Percentiles rank a stretch among this genome's conserved stretches.
Conservation (phyloP, 345 rosid genomes). For the Kernera saxatilis region DNA sequence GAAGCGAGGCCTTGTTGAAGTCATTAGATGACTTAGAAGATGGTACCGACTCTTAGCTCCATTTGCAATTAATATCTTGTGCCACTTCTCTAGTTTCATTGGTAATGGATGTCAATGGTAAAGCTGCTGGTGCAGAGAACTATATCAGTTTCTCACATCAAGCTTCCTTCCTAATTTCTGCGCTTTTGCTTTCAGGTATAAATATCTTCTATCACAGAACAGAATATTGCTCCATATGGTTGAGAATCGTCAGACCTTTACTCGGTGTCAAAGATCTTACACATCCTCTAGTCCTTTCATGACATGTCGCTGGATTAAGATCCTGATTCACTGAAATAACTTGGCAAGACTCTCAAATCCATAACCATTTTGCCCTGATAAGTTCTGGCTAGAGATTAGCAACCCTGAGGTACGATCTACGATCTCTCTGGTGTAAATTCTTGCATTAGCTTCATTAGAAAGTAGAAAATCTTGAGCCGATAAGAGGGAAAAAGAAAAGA, state of each 20-base stretch:
- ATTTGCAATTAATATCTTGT: background rate
- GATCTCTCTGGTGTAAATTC: slow-evolving; percentile 51
- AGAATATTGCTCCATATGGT: no score
- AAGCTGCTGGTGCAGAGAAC: no score
- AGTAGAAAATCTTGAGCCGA: slow-evolving; percentile 45
- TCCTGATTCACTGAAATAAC: no score
- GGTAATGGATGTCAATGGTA: no score
- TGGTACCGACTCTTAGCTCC: background rate
- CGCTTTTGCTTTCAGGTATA: slow-evolving; percentile 28
- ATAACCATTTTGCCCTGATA: slow-evolving; percentile 59
- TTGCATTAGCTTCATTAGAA: slow-evolving; percentile 45
- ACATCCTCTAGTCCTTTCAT: no score
- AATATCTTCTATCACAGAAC: no score
- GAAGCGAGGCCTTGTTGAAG: no score
- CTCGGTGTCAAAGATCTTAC: slow-evolving; percentile 50
- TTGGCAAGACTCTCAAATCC: slow-evolving; percentile 32
- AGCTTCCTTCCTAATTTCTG: slow-evolving; percentile 44
- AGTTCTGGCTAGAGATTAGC: slow-evolving; percentile 56
- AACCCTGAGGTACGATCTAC: slow-evolving; percentile 36
- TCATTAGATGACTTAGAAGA: no score
- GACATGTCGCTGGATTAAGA: no score
- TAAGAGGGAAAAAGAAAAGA: no score
- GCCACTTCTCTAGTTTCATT: slow-evolving; percentile 18
- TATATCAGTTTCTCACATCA: slow-evolving; percentile 34
- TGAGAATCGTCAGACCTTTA: no score